phyloP scores from a whole-genome alignment of 176 grass and related monocot genomes.

The Carex kokanica region DNA sequence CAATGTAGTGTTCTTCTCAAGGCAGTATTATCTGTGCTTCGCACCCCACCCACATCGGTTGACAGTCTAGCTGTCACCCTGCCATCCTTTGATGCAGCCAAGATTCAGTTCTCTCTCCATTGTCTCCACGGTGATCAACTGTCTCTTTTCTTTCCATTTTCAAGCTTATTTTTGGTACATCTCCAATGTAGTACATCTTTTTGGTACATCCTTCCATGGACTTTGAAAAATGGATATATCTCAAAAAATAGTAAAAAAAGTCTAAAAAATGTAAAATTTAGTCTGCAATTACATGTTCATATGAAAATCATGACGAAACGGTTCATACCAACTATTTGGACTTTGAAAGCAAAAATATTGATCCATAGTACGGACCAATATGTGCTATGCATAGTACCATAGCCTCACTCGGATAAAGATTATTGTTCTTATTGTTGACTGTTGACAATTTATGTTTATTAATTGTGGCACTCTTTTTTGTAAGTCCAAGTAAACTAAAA shows the following conservation, averaged over 20 bases:
- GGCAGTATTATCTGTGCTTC: constrained; percentile 62
- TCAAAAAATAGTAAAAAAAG: too few species aligned
- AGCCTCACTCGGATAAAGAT: too few species aligned
- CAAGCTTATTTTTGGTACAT: neutral
- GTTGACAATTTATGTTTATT: neutral
- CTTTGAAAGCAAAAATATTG: too few species aligned
- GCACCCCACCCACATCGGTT: constrained; percentile 54
- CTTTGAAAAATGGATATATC: too few species aligned
- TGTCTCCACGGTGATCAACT: constrained; percentile 58
- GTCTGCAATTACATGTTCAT: too few species aligned
- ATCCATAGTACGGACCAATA: too few species aligned
- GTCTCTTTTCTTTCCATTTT: neutral
- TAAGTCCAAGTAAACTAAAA: neutral
- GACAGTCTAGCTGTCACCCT: constrained; percentile 53
- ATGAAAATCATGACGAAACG: too few species aligned
- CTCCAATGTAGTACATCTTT: neutral
- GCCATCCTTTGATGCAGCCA: constrained; percentile 47
- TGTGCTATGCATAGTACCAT: too few species aligned
- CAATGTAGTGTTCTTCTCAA: constrained; percentile 90
- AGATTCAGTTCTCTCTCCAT: constrained; percentile 77
- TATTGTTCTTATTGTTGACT: neutral
- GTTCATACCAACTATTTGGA: too few species aligned
- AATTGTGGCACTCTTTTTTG: neutral
- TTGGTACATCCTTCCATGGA: neutral
- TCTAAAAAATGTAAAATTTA: too few species aligned